Conservation (phyloP, 768 basidiomycete genomes). For the Agrocybe chaxingu region DNA sequence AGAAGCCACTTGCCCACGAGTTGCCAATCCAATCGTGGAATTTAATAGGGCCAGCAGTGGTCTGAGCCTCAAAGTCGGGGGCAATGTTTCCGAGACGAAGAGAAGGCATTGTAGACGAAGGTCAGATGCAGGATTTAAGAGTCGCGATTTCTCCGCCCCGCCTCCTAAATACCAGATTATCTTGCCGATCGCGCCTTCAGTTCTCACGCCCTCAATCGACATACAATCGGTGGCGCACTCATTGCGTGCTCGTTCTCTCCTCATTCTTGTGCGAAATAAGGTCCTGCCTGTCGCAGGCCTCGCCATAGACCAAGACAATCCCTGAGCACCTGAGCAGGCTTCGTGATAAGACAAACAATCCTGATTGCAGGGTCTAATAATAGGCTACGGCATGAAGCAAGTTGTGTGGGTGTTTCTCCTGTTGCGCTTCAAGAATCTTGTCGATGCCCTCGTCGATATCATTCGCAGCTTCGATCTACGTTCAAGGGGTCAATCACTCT, state of each 20-base stretch:
- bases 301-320: background rate
- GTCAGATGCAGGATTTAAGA: conserved; percentile 3
- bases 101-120: conserved; percentile 32
- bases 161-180: conserved; percentile 15
- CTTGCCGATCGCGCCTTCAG: conserved; percentile 49
- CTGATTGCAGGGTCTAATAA: conserved; percentile 49
- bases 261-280: background rate
- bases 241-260: conserved; percentile 37
- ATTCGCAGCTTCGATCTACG: conserved; percentile 76
- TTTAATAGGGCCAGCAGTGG: conserved; percentile 81
- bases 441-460: conserved; percentile 94
- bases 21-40: conserved; percentile 92
- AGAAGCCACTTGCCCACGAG: conserved; percentile 66
- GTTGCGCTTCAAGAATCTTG: conserved; percentile 76
- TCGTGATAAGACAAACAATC: background rate
- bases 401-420: conserved; percentile 89
- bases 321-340: background rate
- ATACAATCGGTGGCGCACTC: conserved; percentile 29
- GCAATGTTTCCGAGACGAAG: conserved; percentile 86
- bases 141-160: background rate
- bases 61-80: conserved; percentile 89
- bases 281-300: background rate
- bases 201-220: conserved; percentile 53
- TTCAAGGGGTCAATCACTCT: conserved; percentile 6
- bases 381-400: conserved; percentile 89